phyloP scores from a whole-genome alignment of 306 rosid genomes.

The Chamaecrista fasciculata region DNA sequence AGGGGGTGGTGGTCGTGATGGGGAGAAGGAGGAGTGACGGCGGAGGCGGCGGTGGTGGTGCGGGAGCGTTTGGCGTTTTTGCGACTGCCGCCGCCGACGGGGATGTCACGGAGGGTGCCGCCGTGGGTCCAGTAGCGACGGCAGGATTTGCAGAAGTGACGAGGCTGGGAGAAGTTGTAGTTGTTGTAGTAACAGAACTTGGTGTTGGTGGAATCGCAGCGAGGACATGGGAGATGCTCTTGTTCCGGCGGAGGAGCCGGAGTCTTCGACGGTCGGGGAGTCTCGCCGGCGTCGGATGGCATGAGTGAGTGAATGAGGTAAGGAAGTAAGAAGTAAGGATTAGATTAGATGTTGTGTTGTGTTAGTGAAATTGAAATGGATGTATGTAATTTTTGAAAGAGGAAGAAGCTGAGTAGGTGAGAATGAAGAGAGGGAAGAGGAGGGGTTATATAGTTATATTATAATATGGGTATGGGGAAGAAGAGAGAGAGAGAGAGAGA shows the following conservation, averaged over 20 bases:
- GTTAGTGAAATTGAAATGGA: too few species aligned
- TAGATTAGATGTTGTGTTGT: too few species aligned
- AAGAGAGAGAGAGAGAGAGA: conserved; percentile 28
- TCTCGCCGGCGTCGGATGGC: conserved; percentile 68
- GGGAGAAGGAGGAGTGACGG: conserved; percentile 32
- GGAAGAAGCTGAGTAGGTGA: too few species aligned
- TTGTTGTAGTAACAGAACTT: conserved; percentile 97
- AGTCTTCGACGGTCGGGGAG: conserved; percentile 40
- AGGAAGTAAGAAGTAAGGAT: too few species aligned
- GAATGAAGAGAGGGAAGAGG: not conserved
- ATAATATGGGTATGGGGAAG: too few species aligned
- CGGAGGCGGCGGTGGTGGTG: conserved; percentile 25
- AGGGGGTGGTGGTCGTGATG: conserved; percentile 33
- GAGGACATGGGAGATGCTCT: conserved; percentile 89
- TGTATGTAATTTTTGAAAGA: too few species aligned
- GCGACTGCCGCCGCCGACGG: conserved; percentile 89
- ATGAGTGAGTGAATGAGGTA: conserved; percentile 17
- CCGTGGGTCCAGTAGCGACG: conserved; percentile 99
- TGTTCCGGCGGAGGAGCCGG: conserved; percentile 67
- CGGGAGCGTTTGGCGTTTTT: conserved; percentile 93
- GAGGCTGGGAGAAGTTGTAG: conserved; percentile 97
- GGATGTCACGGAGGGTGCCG: conserved; percentile 94
- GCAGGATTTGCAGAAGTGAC: conserved; percentile 95
- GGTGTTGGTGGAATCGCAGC: conserved; percentile 94
- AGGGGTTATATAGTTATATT: too few species aligned